Evolutionary conservation across 805 yeast species (phyloP), one percentile per base, ranked within the genome.

Genomic region (Candida michaelii): DNA sequence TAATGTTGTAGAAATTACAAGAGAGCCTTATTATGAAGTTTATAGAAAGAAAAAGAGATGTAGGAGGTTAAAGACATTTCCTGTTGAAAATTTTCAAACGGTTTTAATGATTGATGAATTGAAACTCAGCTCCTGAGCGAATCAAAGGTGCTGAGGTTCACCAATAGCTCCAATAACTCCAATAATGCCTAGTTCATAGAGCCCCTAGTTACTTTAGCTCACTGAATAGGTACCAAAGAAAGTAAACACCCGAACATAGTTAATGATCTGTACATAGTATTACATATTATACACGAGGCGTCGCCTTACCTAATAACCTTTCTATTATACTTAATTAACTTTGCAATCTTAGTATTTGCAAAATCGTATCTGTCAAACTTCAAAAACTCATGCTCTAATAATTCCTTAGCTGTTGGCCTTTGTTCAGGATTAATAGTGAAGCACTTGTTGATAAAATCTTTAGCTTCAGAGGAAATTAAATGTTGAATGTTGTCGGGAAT

Each of bases 401-500:
- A 63, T 35, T 76, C 72, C 35, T 69, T 73, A 0, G 97, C 97
- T 0, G 97, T 91, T 0, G 98, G 99, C 53, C 99, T 72, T 51
- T 72, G 63, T n/a, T 80, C 83, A 0, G 99, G 90, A 54, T 91
- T 85, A 25, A 70, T 68, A 1, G 65, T 68, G 50, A 91, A 91
- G 57, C 99, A 91, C 42, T 69, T 60, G 50, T 83, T 82, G 45
- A 93, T 64, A 53, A 93, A 93, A 23, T 76, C 74, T 43, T 77
- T 76, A 0, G 95, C 97, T 5, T 66, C 76, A 3, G 57, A 59
- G 1, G 89, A 79, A 38, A 91, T 82, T 47, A 69, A 63, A 5
- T 81, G 81, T 37, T 73, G 59, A 0, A 91, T 83, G 44, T 89
- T 96, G n/a, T 85, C 90, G 0, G 97, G 95, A 38, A 95, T 89